A percentile compares a stretch with the other conserved stretches of the same genome.
Evolutionary conservation across 2,329 filamentous ascomycete genomes (phyloP).

Genomic region (Xylaria sp.): DNA sequence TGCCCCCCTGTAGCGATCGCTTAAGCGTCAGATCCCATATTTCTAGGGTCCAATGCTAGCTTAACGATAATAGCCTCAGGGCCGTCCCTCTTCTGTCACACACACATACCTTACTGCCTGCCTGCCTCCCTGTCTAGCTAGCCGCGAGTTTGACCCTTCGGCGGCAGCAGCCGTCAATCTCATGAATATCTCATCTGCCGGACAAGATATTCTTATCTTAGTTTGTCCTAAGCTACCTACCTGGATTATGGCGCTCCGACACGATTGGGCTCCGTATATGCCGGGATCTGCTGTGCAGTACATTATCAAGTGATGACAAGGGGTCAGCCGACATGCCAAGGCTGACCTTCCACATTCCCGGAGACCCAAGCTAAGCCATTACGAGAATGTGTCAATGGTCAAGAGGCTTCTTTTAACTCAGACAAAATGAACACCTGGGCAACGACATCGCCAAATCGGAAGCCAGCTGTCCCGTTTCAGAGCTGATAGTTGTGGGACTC

Average conservation of each 20-base stretch:
- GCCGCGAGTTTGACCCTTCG: not conserved
- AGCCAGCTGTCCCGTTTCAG: conserved; percentile 13
- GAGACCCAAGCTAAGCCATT: conserved; percentile 31
- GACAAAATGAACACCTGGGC: conserved; percentile 1
- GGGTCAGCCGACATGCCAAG: conserved; percentile 31
- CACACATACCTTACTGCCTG: too few species aligned
- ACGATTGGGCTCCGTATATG: conserved; percentile 9
- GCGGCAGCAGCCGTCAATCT: not conserved
- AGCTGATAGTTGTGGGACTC: not conserved
- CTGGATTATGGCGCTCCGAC: conserved; percentile 3
- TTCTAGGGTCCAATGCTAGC: not conserved
- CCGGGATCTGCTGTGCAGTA: conserved; percentile 18
- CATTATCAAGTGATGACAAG: conserved; percentile 9
- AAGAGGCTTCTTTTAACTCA: conserved; percentile 10
- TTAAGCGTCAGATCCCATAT: not conserved
- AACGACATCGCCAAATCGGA: conserved; percentile 21
- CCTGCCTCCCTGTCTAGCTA: not conserved
- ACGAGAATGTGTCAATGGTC: conserved; percentile 38
- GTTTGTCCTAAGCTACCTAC: conserved; percentile 5
- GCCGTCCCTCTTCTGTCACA: too few species aligned
- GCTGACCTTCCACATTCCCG: conserved; percentile 21
- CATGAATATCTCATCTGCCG: conserved; percentile 20
- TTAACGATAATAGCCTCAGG: conserved; percentile 9
- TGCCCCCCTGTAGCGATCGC: not conserved
- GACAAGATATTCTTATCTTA: conserved; percentile 20